Evolutionary conservation across 257 asterid genomes (phyloP).

Genomic region (Solanum infundibuliforme): DNA sequence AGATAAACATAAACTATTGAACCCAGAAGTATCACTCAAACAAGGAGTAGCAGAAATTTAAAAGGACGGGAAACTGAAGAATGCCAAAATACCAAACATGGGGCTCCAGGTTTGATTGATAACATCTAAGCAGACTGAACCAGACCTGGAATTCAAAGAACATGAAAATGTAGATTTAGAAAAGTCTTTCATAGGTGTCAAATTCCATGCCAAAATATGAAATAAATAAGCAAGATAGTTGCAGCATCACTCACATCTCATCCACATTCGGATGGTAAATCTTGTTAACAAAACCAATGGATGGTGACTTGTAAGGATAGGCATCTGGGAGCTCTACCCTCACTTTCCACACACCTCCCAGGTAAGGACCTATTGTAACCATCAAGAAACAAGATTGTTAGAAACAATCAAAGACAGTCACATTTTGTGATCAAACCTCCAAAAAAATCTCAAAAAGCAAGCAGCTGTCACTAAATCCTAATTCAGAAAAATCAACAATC

Average conservation of each 20-base stretch:
- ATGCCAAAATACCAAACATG: conserved; percentile 56
- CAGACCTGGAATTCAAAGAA: conserved; percentile 50
- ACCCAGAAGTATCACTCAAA: background rate
- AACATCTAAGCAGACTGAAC: conserved; percentile 87
- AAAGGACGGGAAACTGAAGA: background rate
- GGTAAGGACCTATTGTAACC: conserved; percentile 65
- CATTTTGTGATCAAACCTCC: background rate
- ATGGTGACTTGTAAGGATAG: conserved; percentile 87
- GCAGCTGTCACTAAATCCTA: conserved; percentile 1
- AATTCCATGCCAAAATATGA: background rate
- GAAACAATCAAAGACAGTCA: background rate
- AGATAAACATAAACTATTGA: background rate
- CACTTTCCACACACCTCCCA: conserved; percentile 81
- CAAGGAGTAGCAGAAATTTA: background rate
- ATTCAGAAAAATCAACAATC: conserved; percentile 5
- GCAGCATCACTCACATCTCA: conserved; percentile 58
- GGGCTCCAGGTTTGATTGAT: conserved; percentile 97
- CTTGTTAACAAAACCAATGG: conserved; percentile 76
- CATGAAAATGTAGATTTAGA: background rate
- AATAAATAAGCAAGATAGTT: background rate
- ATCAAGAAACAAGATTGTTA: conserved; percentile 4
- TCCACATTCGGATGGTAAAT: conserved; percentile 94
- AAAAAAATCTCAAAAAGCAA: background rate
- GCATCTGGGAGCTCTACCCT: conserved; percentile 84
- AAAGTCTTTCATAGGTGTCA: background rate